These are phyloP conservation scores for Pleurotus tuoliensis DNA, from an alignment of 768 basidiomycete species.

Conservation along the genomic window DNA sequence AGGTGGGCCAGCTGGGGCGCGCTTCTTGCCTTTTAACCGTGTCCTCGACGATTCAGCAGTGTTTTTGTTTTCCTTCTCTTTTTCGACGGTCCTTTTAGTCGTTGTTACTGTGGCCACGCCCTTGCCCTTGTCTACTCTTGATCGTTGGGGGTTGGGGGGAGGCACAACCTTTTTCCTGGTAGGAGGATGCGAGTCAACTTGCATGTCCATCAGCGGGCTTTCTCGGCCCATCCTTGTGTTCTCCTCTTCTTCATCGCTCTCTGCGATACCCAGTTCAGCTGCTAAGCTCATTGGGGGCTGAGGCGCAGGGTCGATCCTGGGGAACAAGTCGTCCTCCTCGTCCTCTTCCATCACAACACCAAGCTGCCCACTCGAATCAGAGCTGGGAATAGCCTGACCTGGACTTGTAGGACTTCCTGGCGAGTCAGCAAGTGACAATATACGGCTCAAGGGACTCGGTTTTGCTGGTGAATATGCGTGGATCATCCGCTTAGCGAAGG, in stretches of 20 bases:
- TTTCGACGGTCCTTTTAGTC: slow-evolving; percentile 28
- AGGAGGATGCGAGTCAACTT: slow-evolving; percentile 28
- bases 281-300: slow-evolving; percentile 31
- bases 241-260: slow-evolving; percentile 28
- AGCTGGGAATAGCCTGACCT: slow-evolving; percentile 10
- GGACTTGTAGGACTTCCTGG: slow-evolving; percentile 33
- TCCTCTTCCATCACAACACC: slow-evolving; percentile 34
- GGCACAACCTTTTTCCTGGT: slow-evolving; percentile 24
- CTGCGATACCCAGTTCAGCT: slow-evolving; percentile 41
- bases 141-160: slow-evolving; percentile 24
- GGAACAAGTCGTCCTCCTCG: slow-evolving; percentile 20
- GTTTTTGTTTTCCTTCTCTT: slow-evolving; percentile 31
- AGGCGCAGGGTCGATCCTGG: slow-evolving; percentile 11
- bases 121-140: slow-evolving; percentile 33
- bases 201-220: slow-evolving; percentile 53
- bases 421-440: slow-evolving; percentile 67
- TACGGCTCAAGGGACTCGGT: slow-evolving; percentile 78
- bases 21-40: slow-evolving; percentile 11
- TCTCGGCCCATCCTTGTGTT: slow-evolving; percentile 17
- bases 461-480: slow-evolving; percentile 81
- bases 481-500: slow-evolving; percentile 61
- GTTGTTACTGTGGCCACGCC: slow-evolving; percentile 30
- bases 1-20: slow-evolving; percentile 18
- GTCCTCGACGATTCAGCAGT: slow-evolving; percentile 12
- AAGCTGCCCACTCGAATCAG: slow-evolving; percentile 17